A percentile compares a stretch with the other conserved stretches of the same genome.
Conservation (phyloP, 805 yeast species). For the Babjeviella inositovora region DNA sequence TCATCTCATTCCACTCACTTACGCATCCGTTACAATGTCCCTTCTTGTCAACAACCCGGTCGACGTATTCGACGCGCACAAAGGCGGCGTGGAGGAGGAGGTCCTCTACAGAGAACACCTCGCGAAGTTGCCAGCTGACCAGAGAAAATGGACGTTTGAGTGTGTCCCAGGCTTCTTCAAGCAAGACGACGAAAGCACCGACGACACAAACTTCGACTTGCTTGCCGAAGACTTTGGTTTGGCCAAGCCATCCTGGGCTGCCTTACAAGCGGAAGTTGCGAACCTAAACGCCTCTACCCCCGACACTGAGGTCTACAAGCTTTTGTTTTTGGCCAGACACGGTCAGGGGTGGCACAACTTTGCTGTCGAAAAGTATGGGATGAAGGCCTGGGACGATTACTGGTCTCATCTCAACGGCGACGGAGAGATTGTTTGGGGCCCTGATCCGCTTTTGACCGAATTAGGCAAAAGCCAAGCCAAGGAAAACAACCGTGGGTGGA, state of each 20-base stretch:
- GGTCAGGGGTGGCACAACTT: constrained; percentile 58
- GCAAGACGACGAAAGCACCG: constrained; percentile 23
- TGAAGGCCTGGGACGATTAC: constrained; percentile 36
- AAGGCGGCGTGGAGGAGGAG: too few relatives aligned
- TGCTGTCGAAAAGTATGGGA: constrained; percentile 36
- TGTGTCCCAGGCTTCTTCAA: constrained; percentile 23
- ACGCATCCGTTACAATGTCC: too few relatives aligned
- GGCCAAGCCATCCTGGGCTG: constrained; percentile 21
- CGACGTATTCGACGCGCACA: too few relatives aligned
- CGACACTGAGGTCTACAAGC: constrained; percentile 23
- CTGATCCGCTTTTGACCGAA: constrained; percentile 43
- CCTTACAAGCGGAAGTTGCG: constrained; percentile 12
- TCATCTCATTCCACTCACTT: too few relatives aligned
- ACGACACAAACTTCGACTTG: constrained; percentile 22
- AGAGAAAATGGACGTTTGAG: too few relatives aligned
- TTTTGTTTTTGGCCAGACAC: constrained; percentile 43
- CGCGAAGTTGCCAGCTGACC: too few relatives aligned
- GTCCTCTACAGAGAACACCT: too few relatives aligned
- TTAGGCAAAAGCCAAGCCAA: constrained; percentile 40
- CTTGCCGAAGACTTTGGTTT: constrained; percentile 25
- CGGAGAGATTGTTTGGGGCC: constrained; percentile 38
- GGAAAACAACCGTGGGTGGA: constrained; percentile 26
- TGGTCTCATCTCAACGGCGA: constrained; percentile 37
- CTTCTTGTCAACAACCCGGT: too few relatives aligned
- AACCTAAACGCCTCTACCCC: constrained; percentile 16